These are phyloP conservation scores for Rubia peregrina DNA, from an alignment of 305 asterid species.

Conservation along the genomic window DNA sequence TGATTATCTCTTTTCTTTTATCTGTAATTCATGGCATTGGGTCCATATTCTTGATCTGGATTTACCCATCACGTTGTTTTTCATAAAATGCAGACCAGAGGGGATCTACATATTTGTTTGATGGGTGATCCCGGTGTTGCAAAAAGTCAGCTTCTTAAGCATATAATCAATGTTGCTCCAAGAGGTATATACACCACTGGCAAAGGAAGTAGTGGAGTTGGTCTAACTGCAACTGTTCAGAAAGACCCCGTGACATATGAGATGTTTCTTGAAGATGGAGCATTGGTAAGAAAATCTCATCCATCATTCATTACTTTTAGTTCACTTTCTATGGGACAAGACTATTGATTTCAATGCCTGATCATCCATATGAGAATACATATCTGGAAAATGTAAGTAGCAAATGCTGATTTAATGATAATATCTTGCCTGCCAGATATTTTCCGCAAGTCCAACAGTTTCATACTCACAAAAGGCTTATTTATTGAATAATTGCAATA, in stretches of 20 bases:
- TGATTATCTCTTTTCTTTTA: background rate
- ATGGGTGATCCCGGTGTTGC: slow-evolving; percentile 99
- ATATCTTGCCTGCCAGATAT: background rate
- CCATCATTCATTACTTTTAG: background rate
- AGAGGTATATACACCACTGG: slow-evolving; percentile 96
- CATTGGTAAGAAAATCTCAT: slow-evolving; percentile 54
- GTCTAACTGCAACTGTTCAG: slow-evolving; percentile 97
- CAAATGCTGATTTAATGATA: background rate
- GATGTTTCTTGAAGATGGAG: slow-evolving; percentile 98
- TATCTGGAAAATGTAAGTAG: background rate
- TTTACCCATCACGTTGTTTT: slow-evolving; percentile 11
- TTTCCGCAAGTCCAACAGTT: background rate
- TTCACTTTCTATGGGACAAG: background rate
- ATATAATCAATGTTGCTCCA: slow-evolving; percentile 93
- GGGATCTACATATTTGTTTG: slow-evolving; percentile 86
- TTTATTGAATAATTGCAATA: slow-evolving; percentile 19
- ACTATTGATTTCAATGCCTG: background rate
- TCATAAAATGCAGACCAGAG: slow-evolving; percentile 61
- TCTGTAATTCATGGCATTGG: background rate
- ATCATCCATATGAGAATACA: background rate
- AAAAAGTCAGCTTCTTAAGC: slow-evolving; percentile 96
- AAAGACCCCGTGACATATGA: slow-evolving; percentile 95
- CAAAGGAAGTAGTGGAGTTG: slow-evolving; percentile 98
- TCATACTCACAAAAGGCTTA: background rate
- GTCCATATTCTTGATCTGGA: slow-evolving; percentile 1